Evolutionary conservation across 805 yeast genomes (phyloP), one percentile per base, ranked within the genome.

Genomic region (Soucietia sequanensis): DNA sequence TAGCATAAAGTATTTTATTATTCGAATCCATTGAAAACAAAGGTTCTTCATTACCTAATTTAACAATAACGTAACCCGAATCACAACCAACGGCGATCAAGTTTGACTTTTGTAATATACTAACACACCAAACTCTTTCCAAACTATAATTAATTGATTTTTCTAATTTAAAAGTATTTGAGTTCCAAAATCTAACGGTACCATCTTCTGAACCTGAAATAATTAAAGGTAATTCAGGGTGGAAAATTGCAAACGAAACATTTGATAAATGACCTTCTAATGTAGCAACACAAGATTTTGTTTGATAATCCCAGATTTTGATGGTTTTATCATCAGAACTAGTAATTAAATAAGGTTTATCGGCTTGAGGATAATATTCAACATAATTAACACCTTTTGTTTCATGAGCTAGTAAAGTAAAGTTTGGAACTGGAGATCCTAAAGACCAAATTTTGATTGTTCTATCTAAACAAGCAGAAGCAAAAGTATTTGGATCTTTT

Each of bases 151-250:
- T 90, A 42, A 91, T 69, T 6, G 96, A 81, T 65, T 89, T 89
- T 65, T 91, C 98, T 46, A 91, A 75, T 65, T 87, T 88, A 68
- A 91, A 93, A 23, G 98, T 88, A 57, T 84, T 84, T 15, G 97
- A 75, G 60, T 87, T 91, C 99, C 99, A 93, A 52, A 93, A 76
- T 57, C 90, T 88, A 47, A 93, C 72, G 7, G 96, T 83, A 34
- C 95, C 88, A 65, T 93, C 99, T 65, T 93, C 99, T 34, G 96
- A 84, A 46, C 99, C 99, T 3, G 97, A 88, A 31, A 93, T 76
- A 45, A 93, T 90, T 46, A 91, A 68, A 15, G 99, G 99, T 54
- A 93, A 73, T 54, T 91, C 95, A n/a, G 96, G 96, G 61, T 93
- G 99, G 81, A 90, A 93, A 23, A 90, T 79, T 6, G 99, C 99